A percentile compares a stretch with the other conserved stretches of the same genome.
Evolutionary conservation across 768 basidiomycete species (phyloP).

Genomic region (Neoboletus brunneissimus): DNA sequence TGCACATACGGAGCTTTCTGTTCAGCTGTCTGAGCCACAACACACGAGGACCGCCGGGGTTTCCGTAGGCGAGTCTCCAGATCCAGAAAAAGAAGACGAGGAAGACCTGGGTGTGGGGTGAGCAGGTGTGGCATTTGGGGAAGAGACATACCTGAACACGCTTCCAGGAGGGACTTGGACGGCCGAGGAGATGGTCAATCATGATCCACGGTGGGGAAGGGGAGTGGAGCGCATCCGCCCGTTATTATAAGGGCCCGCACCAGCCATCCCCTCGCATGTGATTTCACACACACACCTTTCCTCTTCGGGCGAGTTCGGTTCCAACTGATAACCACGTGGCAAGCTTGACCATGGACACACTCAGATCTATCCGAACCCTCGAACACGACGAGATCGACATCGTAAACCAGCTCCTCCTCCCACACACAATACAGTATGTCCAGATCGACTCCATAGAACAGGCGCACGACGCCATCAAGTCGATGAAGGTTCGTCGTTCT

Average conservation of each 20-base stretch:
- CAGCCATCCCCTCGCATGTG: conserved; percentile 31
- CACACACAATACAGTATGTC: conserved; percentile 68
- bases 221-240: background rate
- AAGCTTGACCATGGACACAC: conserved; percentile 15
- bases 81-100: conserved; percentile 91
- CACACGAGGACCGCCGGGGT: conserved; percentile 61
- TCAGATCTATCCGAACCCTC: conserved; percentile 40
- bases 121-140: background rate
- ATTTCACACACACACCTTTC: conserved; percentile 20
- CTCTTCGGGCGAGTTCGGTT: conserved; percentile 16
- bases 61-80: conserved; percentile 71
- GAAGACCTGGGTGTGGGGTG: conserved; percentile 58
- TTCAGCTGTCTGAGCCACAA: conserved; percentile 62
- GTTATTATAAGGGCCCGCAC: conserved; percentile 6
- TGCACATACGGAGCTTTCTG: conserved; percentile 52
- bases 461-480: conserved; percentile 91
- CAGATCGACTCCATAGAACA: conserved; percentile 70
- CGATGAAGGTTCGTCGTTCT: conserved; percentile 72
- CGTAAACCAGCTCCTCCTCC: conserved; percentile 85
- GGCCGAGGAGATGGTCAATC: conserved; percentile 92
- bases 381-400: conserved; percentile 68
- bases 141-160: conserved; percentile 61
- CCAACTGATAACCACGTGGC: background rate
- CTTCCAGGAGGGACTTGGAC: conserved; percentile 89
- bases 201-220: conserved; percentile 41